These are phyloP conservation scores for Sporothrix mexicana DNA, from an alignment of 2,329 filamentous ascomycete species.

Conservation along the genomic window DNA sequence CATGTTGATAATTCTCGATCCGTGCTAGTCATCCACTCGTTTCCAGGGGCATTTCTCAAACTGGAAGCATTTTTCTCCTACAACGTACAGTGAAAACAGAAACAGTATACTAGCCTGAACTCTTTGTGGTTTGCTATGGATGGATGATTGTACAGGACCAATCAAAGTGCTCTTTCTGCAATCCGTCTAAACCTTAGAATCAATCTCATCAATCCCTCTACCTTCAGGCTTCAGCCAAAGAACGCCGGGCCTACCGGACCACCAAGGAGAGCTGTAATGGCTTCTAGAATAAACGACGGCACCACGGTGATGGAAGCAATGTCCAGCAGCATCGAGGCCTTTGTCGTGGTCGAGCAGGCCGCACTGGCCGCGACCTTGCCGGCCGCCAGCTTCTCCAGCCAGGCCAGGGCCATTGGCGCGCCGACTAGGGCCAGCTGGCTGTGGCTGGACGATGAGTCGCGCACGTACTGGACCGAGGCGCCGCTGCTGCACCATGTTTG, in stretches of 20 bases:
- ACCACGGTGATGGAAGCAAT: slow-evolving; percentile 5
- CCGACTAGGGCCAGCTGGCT: slow-evolving; percentile 15
- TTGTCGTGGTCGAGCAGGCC: slow-evolving; percentile 8
- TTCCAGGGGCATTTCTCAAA: too few species aligned
- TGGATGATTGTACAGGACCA: too few species aligned
- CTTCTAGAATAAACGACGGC: not conserved
- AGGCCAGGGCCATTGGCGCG: slow-evolving; percentile 27
- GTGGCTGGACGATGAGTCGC: slow-evolving; percentile 24
- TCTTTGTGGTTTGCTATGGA: too few species aligned
- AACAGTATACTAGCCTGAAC: too few species aligned
- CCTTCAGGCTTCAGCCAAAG: too few species aligned
- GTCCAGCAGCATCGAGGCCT: slow-evolving; percentile 17
- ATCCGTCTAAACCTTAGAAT: too few species aligned
- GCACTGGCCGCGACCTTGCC: not conserved
- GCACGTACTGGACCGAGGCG: slow-evolving; percentile 25
- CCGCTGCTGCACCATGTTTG: slow-evolving; percentile 28
- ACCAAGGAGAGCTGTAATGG: slow-evolving; percentile 9
- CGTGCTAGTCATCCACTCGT: too few species aligned
- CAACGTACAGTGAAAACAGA: too few species aligned
- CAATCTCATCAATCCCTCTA: too few species aligned
- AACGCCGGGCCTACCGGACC: slow-evolving; percentile 12
- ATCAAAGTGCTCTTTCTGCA: too few species aligned
- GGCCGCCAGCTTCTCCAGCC: slow-evolving; percentile 26
- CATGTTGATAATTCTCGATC: too few species aligned
- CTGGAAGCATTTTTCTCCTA: too few species aligned